Base-by-base conservation (phyloP, 2,329 filamentous ascomycete genomes). In the Zymoseptoria brevis region DNA sequence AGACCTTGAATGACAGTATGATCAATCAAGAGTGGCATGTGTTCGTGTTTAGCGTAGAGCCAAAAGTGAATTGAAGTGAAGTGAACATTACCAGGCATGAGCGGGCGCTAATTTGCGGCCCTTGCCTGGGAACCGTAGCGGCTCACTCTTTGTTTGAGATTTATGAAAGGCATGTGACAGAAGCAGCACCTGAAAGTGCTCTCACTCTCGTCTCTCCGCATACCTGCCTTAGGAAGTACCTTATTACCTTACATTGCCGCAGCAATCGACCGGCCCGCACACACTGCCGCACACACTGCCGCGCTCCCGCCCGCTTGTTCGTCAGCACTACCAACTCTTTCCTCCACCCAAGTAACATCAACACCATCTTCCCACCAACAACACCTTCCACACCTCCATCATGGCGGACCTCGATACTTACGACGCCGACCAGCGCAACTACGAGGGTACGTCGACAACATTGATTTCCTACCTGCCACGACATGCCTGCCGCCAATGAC, bases 341-440 rank as follows among this genome's bases (percentile, higher is more conserved):
- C 35, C 13, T 45, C 13, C 35, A 45, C 13, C 16, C 1, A n/a
- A n/a, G n/a, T n/a, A n/a, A 16, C 35, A 45, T n/a, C 35, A 45
- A n/a, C 51, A 30, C 41, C 45, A 30, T 51, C 45, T 19, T 51
- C 19, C 21, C 41, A 11, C 56, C 57, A 50, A 51, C 58, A 56
- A 30, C 29, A 50, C 35, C 19, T 21, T 49, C 58, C 56, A 19
- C 54, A 51, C 54, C 59, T 19, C 21, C 48, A 45, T 41, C 57
- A 77, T 75, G 74, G 73, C 75, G 67, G 77, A 76, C 68, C 82
- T 84, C 77, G 85, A 88, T 63, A 71, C 71, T 67, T 87, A 85
- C 77, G 84, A 87, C 72, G 81, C 81, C 69, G 84, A 87, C 64
- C 81, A 81, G 73, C 82, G 83, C 75, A 79, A 79, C 69, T 88